Conservation (phyloP, 2,329 filamentous ascomycete species). For the Sclerotinia minor region DNA sequence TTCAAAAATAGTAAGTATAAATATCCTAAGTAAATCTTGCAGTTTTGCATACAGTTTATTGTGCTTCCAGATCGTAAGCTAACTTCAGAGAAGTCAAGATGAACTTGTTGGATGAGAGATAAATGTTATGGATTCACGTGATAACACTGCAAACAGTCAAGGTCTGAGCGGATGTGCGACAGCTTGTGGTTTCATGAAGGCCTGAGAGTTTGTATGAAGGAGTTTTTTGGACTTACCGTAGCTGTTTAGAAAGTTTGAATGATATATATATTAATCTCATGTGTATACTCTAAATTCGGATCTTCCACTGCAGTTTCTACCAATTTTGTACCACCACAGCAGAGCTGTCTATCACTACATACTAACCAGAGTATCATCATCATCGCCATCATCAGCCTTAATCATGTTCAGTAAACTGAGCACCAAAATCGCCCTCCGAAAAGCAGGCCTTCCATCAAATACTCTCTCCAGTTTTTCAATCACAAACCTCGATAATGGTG, state of each 20-base stretch:
- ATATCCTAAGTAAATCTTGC: too few species aligned
- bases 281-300: neutral
- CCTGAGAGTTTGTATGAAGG: conserved; percentile 8
- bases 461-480: conserved; percentile 30
- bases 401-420: conserved; percentile 40
- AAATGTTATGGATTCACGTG: neutral
- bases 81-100: neutral
- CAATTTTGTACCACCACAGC: neutral
- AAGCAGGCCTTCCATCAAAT: conserved; percentile 38
- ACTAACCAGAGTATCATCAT: neutral
- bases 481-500: conserved; percentile 20
- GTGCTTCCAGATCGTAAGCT: neutral
- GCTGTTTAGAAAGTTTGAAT: neutral
- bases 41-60: neutral
- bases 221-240: neutral
- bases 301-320: neutral
- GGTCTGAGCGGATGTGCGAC: conserved; percentile 22
- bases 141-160: neutral
- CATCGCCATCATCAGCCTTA: neutral
- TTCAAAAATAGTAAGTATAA: neutral
- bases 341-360: neutral
- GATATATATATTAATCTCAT: neutral
- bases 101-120: too few species aligned
- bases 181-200: conserved; percentile 17
- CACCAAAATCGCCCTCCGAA: conserved; percentile 40